Evolutionary conservation across 129 eudicot genomes (phyloP), one percentile per base, ranked within the genome.

Genomic region (Saussurea involucrata): DNA sequence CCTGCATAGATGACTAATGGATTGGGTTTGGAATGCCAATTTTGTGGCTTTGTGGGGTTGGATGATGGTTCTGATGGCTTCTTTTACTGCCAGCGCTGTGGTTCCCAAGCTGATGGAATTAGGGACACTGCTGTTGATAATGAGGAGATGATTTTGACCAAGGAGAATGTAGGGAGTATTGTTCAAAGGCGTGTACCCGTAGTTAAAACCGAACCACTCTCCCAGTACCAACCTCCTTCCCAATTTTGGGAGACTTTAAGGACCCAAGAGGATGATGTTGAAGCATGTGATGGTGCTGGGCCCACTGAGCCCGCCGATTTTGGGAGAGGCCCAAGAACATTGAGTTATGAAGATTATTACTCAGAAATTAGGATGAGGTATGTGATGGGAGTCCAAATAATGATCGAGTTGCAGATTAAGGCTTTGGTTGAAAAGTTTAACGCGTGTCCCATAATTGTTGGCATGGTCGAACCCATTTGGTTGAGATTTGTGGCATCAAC

Each of bases 231-330:
- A 79, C 88, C 88, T 15, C 71, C 21, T 31, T 77, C 90, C 37
- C 87, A 83, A 17, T 83, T 85, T 76, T 87, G 90, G 88, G 88
- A 81, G 18, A 76, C 80, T 20, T 27, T 73, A 25, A 74, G 72
- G 72, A 61, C 76, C 78, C 40, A 55, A 65, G 68, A 20, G 66
- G 78, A 81, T 15, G 49, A 78, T n/a, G 57, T 3, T 68, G 10
- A 71, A 29, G 76, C 42, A 63, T 87, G 77, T 55, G 90, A 92
- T 72, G 83, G 81, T 11, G 80, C 68, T 71, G 96, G 93, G 2
- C 93, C 96, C 68, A 85, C 79, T 1, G 92, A 72, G 68, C 98
- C 98, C 0, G 37, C 32, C 32, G 98, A 92, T 84, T 92, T 92
- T 69, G 93, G 90, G 18, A 69, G 40, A 1, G 74, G 70, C 36